Conservation (phyloP, 108 stramenopile genomes). For the Aurantiochytrium sp. region DNA sequence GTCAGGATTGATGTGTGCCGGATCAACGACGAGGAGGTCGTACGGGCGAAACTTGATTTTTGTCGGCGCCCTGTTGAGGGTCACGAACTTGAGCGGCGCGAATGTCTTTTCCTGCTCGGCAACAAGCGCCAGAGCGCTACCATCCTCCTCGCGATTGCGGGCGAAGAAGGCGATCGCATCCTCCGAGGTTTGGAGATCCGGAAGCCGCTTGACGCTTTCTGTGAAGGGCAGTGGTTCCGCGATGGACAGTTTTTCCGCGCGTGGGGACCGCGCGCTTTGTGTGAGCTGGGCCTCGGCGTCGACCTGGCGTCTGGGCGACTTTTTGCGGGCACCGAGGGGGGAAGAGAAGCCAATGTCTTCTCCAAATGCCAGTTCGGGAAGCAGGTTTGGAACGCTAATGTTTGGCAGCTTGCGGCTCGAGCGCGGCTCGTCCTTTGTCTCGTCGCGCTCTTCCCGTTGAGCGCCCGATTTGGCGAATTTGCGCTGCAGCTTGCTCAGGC, state of each 20-base stretch:
- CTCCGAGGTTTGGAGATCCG: background rate
- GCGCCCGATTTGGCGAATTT: background rate
- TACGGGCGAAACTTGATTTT: background rate
- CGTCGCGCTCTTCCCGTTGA: background rate
- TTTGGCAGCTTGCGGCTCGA: background rate
- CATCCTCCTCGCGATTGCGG: background rate
- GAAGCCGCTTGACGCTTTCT: constrained; percentile 21
- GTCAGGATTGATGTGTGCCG: background rate
- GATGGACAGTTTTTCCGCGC: background rate
- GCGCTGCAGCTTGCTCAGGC: background rate
- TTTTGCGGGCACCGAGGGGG: background rate
- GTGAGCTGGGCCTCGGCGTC: background rate
- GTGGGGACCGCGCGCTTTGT: background rate
- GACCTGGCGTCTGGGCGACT: background rate
- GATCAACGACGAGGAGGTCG: background rate
- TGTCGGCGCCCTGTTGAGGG: background rate
- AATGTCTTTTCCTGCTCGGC: background rate
- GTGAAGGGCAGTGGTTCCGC: background rate
- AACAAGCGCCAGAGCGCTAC: background rate
- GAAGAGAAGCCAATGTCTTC: background rate
- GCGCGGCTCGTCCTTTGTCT: background rate
- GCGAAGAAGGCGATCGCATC: constrained; percentile 16
- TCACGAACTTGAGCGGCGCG: constrained; percentile 11
- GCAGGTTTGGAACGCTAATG: background rate
- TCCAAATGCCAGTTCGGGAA: background rate